These are phyloP conservation scores for Fragilaria crotonensis DNA, from an alignment of 108 stramenopile species.

Conservation along the genomic window DNA sequence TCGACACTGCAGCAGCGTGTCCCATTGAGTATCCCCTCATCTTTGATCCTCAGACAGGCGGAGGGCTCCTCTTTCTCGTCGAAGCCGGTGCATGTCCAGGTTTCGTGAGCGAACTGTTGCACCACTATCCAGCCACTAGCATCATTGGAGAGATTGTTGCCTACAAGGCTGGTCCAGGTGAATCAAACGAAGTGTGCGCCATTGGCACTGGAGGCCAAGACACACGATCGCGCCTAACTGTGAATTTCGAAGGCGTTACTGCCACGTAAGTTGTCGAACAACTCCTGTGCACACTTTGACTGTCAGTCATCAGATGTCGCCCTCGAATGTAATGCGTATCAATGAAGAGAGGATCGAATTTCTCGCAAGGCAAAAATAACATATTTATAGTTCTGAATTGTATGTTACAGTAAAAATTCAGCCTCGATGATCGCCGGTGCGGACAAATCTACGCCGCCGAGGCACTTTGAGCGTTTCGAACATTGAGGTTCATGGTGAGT, in stretches of 20 bases:
- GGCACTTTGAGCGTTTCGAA: neutral
- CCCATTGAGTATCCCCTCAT: constrained; percentile 19
- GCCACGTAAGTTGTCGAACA: no score
- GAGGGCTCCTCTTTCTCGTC: constrained; percentile 53
- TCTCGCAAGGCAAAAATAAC: no score
- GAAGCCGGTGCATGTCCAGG: constrained; percentile 1
- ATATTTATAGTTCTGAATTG: no score
- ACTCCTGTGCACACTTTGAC: no score
- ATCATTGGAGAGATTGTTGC: constrained; percentile 8
- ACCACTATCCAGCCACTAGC: neutral
- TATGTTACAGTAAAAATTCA: no score
- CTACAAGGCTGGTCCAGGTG: neutral
- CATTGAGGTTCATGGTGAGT: neutral
- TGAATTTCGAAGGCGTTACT: no score
- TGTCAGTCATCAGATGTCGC: no score
- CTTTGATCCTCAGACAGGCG: constrained; percentile 60
- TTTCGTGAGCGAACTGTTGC: constrained; percentile 3
- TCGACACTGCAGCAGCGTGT: constrained; percentile 5
- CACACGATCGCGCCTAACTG: no score
- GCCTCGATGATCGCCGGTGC: no score
- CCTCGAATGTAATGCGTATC: no score
- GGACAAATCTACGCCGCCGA: neutral
- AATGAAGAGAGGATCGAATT: no score
- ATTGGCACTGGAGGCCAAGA: neutral
- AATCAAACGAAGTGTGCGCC: neutral